phyloP scores from a whole-genome alignment of 1,284 basidiomycete genomes.

The Paramarasmius palmivorus region DNA sequence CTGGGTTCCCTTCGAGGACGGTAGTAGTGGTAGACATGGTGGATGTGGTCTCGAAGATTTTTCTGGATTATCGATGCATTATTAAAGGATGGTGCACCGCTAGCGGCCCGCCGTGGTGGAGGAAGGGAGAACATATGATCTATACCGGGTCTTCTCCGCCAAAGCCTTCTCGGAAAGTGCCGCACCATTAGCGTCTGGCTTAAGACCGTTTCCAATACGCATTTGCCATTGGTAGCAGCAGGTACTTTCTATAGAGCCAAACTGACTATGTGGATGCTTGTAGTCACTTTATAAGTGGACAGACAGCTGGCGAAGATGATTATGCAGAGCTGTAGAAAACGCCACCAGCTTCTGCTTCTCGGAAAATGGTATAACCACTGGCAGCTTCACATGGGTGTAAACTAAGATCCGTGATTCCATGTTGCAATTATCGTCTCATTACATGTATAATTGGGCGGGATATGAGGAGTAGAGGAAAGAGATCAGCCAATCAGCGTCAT shows the following conservation, averaged over 20 bases:
- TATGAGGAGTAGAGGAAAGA: not conserved
- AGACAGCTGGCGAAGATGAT: no score
- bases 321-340: not conserved
- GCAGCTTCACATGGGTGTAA: not conserved
- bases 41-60: not conserved
- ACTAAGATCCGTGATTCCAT: not conserved
- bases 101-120: not conserved
- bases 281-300: no score
- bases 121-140: not conserved
- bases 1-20: conserved; percentile 34
- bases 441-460: not conserved
- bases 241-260: not conserved
- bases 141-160: not conserved
- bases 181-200: not conserved
- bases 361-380: no score
- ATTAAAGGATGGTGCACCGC: not conserved
- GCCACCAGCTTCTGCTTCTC: not conserved
- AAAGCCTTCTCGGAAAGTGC: not conserved
- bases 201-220: not conserved
- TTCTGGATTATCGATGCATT: not conserved
- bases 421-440: conserved; percentile 1
- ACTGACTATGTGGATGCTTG: not conserved
- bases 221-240: not conserved
- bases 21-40: not conserved
- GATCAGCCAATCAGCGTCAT: no score